These are phyloP conservation scores for Mariannaea elegans DNA, from an alignment of 2,329 filamentous ascomycete species.

Conservation along the genomic window DNA sequence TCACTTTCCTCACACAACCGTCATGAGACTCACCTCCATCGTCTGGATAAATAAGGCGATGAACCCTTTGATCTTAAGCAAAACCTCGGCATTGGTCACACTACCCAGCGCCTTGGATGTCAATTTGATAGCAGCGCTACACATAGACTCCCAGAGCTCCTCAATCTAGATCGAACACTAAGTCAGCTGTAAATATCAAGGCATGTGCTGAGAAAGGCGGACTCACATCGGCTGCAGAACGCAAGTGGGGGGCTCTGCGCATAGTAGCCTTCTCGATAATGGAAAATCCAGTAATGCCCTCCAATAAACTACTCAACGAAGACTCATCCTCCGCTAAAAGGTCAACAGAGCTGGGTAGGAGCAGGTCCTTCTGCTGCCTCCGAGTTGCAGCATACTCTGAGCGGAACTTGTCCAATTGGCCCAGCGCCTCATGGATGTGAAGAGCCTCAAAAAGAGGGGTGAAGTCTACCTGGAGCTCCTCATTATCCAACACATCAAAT, in stretches of 20 bases:
- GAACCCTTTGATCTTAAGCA: slow-evolving; percentile 94
- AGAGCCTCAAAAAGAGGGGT: slow-evolving; percentile 92
- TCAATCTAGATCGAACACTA: slow-evolving; percentile 70
- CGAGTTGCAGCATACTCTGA: slow-evolving; percentile 92
- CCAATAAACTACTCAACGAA: slow-evolving; percentile 87
- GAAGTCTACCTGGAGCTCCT: slow-evolving; percentile 94
- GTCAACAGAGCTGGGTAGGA: slow-evolving; percentile 80
- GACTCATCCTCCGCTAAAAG: slow-evolving; percentile 84
- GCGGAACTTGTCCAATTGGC: slow-evolving; percentile 90
- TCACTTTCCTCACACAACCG: slow-evolving; percentile 70
- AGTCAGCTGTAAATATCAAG: slow-evolving; percentile 15
- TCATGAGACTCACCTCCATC: slow-evolving; percentile 89
- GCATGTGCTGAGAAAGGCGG: background rate
- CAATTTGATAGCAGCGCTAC: slow-evolving; percentile 82
- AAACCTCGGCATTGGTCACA: slow-evolving; percentile 86
- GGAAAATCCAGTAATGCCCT: slow-evolving; percentile 94
- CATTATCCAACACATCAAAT: slow-evolving; percentile 94
- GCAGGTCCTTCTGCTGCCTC: slow-evolving; percentile 88
- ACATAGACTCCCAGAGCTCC: slow-evolving; percentile 98
- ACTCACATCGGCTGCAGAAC: slow-evolving; percentile 81
- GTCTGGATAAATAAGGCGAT: slow-evolving; percentile 96
- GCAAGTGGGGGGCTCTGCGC: slow-evolving; percentile 83
- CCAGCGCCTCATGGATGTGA: slow-evolving; percentile 95
- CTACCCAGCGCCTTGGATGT: slow-evolving; percentile 81
- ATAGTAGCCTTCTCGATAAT: slow-evolving; percentile 97